Percentiles rank a stretch among this genome's conserved stretches.
phyloP scores from a whole-genome alignment of 139 green algal genomes.

The Raphidocelis subcapitata region DNA sequence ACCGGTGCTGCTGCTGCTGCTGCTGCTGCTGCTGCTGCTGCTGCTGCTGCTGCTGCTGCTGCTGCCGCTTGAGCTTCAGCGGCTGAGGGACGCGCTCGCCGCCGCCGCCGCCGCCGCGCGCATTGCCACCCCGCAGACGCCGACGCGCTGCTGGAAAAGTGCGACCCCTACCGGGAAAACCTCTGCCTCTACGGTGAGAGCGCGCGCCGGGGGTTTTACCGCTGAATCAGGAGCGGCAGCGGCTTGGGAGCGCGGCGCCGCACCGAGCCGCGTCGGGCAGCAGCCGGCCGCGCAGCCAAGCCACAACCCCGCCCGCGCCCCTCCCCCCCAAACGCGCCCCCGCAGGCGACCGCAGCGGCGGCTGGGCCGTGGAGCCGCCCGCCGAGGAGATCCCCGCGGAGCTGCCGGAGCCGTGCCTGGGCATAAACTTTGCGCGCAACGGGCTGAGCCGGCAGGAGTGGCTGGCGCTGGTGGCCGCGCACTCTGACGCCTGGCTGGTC shows the following conservation, averaged over 20 bases:
- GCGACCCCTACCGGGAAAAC: conserved; percentile 94
- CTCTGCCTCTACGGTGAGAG: conserved; percentile 93
- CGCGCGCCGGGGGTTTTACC: background rate
- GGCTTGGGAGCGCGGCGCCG: background rate
- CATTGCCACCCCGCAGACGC: conserved; percentile 43
- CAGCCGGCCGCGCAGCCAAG: too few relatives aligned
- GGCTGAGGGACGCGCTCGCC: too few relatives aligned
- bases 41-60: too few relatives aligned
- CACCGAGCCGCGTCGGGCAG: too few relatives aligned
- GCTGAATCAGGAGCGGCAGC: background rate
- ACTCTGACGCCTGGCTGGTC: conserved; percentile 96
- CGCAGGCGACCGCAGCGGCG: conserved; percentile 73
- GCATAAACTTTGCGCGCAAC: conserved; percentile 97
- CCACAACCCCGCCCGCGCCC: background rate
- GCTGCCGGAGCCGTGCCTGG: conserved; percentile 95
- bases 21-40: too few relatives aligned
- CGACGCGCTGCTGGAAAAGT: conserved; percentile 77
- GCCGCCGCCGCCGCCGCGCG: background rate
- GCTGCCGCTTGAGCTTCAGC: too few relatives aligned
- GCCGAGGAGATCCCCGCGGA: conserved; percentile 97
- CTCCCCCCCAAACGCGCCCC: background rate
- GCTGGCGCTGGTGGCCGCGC: conserved; percentile 95
- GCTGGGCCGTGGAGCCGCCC: conserved; percentile 90
- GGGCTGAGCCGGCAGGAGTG: conserved; percentile 92
- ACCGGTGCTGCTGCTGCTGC: too few relatives aligned